Percentiles rank a stretch among this genome's conserved stretches.
Evolutionary conservation across 202 grass and related monocot genomes (phyloP).

Genomic region (Musa balbisiana): DNA sequence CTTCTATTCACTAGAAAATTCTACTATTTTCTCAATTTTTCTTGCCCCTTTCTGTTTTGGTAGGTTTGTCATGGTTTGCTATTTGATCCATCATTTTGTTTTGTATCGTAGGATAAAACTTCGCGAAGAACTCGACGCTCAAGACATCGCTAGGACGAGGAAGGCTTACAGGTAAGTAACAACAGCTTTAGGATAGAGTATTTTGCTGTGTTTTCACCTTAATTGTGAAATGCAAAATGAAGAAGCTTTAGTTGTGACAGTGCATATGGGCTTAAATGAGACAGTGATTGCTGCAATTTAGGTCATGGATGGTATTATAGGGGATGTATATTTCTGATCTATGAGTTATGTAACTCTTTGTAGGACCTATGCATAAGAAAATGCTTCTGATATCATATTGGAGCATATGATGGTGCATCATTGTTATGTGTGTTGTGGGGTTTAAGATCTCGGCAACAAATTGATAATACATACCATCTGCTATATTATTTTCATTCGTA

Average conservation of each 20-base stretch:
- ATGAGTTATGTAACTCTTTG: neutral
- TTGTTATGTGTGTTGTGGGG: neutral
- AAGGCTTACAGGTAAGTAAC: conserved; percentile 48
- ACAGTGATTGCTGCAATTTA: neutral
- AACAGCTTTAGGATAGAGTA: neutral
- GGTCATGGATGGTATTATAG: neutral
- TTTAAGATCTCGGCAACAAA: neutral
- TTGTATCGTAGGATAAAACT: conserved; percentile 38
- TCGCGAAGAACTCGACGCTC: conserved; percentile 69
- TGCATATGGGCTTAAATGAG: neutral
- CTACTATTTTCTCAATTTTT: neutral
- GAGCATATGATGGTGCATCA: neutral
- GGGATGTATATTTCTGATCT: neutral
- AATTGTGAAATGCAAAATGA: neutral
- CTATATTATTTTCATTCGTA: neutral
- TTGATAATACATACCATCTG: neutral
- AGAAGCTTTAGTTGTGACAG: neutral
- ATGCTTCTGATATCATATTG: too few relatives aligned
- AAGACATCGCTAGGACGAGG: conserved; percentile 51
- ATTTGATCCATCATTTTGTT: neutral
- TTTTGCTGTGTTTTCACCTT: conserved; percentile 2
- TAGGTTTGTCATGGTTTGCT: neutral
- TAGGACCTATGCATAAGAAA: too few relatives aligned
- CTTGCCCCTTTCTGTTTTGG: neutral
- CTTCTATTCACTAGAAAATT: neutral